phyloP scores from a whole-genome alignment of 129 eudicot species.

The Tagetes erecta region DNA sequence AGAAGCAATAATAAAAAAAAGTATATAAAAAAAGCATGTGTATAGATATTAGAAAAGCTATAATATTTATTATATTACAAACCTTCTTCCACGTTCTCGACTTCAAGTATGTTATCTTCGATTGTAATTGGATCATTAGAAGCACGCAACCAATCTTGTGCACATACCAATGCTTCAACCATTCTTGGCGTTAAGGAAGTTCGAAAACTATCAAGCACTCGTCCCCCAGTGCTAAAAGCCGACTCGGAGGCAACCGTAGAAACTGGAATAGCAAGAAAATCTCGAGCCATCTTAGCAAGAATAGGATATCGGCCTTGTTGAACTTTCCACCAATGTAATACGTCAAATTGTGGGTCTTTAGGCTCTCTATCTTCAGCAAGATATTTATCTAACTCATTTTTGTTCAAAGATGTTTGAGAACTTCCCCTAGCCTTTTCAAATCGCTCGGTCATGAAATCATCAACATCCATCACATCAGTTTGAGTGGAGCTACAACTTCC shows the following conservation, averaged over 20 bases:
- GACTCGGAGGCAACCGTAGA: background rate
- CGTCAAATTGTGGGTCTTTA: background rate
- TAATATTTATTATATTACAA: background rate
- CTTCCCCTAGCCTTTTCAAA: too few relatives aligned
- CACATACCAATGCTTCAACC: background rate
- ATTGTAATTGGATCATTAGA: background rate
- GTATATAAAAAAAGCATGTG: background rate
- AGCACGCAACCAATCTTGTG: slow-evolving; percentile 16
- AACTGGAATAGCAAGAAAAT: too few relatives aligned
- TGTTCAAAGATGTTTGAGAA: background rate
- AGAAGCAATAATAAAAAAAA: background rate
- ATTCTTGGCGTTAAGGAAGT: background rate
- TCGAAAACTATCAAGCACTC: background rate
- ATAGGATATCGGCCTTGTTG: background rate
- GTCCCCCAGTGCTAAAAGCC: background rate
- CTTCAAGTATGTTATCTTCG: background rate
- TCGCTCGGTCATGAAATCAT: too few relatives aligned
- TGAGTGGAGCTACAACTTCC: background rate
- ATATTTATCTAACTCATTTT: background rate
- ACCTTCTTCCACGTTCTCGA: background rate
- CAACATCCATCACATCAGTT: background rate
- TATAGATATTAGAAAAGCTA: too few relatives aligned
- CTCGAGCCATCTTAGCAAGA: too few relatives aligned
- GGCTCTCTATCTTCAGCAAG: slow-evolving; percentile 1
- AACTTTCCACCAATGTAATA: slow-evolving; percentile 19